Evolutionary conservation across 306 rosid genomes (phyloP), one percentile per base, ranked within the genome.

Genomic region (Castanospermum australe): DNA sequence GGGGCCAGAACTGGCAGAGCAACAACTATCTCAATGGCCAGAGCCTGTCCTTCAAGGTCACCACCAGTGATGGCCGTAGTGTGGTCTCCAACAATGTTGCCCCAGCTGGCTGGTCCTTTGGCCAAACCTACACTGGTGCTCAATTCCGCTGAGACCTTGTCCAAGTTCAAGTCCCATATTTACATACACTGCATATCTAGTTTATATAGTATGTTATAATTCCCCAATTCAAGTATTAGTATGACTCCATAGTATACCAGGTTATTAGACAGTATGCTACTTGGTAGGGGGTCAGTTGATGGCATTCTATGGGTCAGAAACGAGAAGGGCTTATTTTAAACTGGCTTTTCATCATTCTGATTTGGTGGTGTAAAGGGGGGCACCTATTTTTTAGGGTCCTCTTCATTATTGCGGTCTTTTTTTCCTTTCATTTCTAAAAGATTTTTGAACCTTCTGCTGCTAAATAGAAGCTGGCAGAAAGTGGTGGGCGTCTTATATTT

Each of bases 1-100:
- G 99, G 99, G 99, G 99, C 6, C 99, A 95, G 47, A 95, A 95
- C 50, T 95, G 99, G 99, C 99, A 95, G 60, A 93, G 94, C 94
- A 95, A 95, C 96, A 84, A 85, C 65, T 74, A 85, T 36, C 97
- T 95, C 11, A 93, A 95, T 33, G 99, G 98, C 15, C 99, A 95
- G 62, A 67, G 88, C 86, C 87, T 95, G 25, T 95, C 99, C 2
- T 93, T 95, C 76, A 95, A 95, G 91, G 93, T 95, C 73, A 90
- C 93, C 24, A 86, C 99, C 4, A 95, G 99, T 63, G 93, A 93
- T 71, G 98, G 97, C 54, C 89, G 75, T 0, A 88, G 83, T 5
- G 84, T 87, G 12, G 86, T 95, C 20, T 90, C 99, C 64, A n/a
- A 77, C 86, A 95, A 93, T 36, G 97, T 66, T 77, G 94, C 95